phyloP scores from a whole-genome alignment of 1,139 yeast genomes.

The Zygosaccharomyces sapae region DNA sequence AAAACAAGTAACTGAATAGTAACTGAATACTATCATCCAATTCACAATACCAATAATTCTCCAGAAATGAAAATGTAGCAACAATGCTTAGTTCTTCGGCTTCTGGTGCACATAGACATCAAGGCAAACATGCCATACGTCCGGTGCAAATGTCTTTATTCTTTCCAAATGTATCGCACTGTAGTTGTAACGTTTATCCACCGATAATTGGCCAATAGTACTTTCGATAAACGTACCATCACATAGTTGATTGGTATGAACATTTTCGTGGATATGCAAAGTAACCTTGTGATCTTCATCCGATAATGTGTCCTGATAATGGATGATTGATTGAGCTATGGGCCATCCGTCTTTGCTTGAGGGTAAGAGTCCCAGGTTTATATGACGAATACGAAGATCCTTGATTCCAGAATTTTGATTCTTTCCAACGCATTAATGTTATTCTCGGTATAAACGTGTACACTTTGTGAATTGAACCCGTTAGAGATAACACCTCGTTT shows the following conservation, averaged over 20 bases:
- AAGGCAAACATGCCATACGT: conserved; percentile 71
- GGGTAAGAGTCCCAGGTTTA: conserved; percentile 77
- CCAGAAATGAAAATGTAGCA: background rate
- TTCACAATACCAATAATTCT: background rate
- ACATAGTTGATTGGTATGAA: conserved; percentile 45
- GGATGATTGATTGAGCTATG: conserved; percentile 39
- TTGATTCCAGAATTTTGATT: conserved; percentile 26
- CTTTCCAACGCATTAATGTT: conserved; percentile 51
- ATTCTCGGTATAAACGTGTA: conserved; percentile 48
- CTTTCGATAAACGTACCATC: conserved; percentile 16
- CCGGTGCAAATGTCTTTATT: conserved; percentile 85
- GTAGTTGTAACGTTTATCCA: conserved; percentile 12
- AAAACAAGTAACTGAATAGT: too few relatives aligned
- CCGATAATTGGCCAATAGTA: conserved; percentile 9
- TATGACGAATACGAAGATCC: conserved; percentile 47
- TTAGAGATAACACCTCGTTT: conserved; percentile 50
- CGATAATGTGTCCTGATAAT: conserved; percentile 10
- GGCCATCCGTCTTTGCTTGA: conserved; percentile 61
- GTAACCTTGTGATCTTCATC: conserved; percentile 26
- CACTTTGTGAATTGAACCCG: conserved; percentile 35
- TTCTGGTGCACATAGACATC: conserved; percentile 41
- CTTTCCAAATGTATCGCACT: conserved; percentile 40
- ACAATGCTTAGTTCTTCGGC: background rate
- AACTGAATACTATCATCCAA: background rate
- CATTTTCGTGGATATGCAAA: conserved; percentile 79